Conservation (phyloP, 164 flowering plant species). For the Aristolochia californica region DNA sequence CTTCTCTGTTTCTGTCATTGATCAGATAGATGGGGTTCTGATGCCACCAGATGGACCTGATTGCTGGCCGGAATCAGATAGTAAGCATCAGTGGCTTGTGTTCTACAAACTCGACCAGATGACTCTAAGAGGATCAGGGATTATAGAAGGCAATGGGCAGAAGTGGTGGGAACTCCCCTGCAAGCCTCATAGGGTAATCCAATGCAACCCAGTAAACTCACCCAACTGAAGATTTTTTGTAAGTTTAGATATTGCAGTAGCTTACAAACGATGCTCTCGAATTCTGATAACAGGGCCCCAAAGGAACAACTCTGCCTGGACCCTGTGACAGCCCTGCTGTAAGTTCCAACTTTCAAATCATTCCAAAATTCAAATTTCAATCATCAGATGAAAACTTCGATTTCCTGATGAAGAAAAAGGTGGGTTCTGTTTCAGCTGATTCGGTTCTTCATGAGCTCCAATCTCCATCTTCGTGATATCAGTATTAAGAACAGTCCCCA, state of each 20-base stretch:
- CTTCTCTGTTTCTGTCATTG: not conserved
- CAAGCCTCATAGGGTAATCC: constrained; percentile 84
- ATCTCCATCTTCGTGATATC: constrained; percentile 34
- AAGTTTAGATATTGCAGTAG: not conserved
- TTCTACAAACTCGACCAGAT: constrained; percentile 57
- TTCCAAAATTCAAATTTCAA: no score
- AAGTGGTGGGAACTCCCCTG: constrained; percentile 98
- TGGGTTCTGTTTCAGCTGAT: constrained; percentile 31
- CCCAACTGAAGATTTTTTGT: no score
- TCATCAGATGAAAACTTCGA: not conserved
- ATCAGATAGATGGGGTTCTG: constrained; percentile 71
- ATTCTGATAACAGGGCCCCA: constrained; percentile 60
- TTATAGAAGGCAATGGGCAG: constrained; percentile 85
- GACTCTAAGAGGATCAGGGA: constrained; percentile 66
- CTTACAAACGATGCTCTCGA: not conserved
- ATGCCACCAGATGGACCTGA: constrained; percentile 91
- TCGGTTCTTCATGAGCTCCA: constrained; percentile 66
- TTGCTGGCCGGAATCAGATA: constrained; percentile 74
- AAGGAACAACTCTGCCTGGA: constrained; percentile 69
- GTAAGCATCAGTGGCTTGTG: constrained; percentile 80
- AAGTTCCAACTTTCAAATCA: constrained; percentile 21
- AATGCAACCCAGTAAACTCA: no score
- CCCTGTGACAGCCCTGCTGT: constrained; percentile 95
- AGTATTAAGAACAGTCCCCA: constrained; percentile 57
- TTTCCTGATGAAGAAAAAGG: not conserved